These are phyloP conservation scores for Chrysoporthe deuterocubensis DNA, from an alignment of 2,329 filamentous ascomycete species.

Conservation along the genomic window DNA sequence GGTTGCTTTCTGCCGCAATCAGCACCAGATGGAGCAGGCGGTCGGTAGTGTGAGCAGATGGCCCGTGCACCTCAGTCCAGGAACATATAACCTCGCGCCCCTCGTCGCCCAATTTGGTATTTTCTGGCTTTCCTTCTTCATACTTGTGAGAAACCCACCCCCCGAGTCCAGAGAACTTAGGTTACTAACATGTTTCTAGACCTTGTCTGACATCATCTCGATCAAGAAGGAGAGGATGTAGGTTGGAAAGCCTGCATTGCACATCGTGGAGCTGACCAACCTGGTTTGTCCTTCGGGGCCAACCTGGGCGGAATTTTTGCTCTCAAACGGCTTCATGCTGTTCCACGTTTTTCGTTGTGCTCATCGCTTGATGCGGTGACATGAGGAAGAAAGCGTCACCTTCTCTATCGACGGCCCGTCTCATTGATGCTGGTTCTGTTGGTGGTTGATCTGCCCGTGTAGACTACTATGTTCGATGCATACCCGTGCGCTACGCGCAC, in stretches of 20 bases:
- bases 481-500: not conserved
- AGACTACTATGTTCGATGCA: not conserved
- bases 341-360: conserved; percentile 17
- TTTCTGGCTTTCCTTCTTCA: not conserved
- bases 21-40: conserved; percentile 3
- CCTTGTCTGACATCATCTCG: not conserved
- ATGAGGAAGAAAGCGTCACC: conserved; percentile 16
- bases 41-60: not conserved
- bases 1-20: conserved; percentile 1
- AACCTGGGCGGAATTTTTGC: conserved; percentile 19
- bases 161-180: not conserved
- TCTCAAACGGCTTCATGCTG: not conserved
- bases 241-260: conserved; percentile 25
- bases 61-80: not conserved
- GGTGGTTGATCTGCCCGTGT: not conserved
- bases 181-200: not conserved
- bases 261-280: conserved; percentile 20
- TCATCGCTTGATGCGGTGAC: conserved; percentile 17
- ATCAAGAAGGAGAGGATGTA: conserved; percentile 15
- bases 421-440: too few species aligned
- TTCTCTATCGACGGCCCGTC: too few species aligned
- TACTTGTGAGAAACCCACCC: conserved; percentile 5
- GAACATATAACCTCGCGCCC: conserved; percentile 5
- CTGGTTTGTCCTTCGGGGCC: conserved; percentile 18
- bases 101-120: not conserved